Conservation (phyloP, 768 basidiomycete species). For the Pleurotus salmoneostramineus region DNA sequence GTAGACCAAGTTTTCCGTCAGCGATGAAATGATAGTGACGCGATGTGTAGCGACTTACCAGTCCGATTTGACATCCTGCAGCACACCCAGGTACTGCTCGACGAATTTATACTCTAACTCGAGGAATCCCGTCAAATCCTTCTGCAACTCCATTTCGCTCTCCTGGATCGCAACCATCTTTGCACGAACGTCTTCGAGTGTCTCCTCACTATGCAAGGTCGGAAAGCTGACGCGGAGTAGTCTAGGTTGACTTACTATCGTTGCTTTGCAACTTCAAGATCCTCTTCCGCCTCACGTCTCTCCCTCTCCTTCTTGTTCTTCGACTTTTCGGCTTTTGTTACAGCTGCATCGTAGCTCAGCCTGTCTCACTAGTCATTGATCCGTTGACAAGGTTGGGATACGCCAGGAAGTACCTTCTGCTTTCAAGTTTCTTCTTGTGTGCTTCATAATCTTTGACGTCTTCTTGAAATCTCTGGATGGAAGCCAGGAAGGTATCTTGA, state of each 20-base stretch:
- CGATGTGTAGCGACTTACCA: slow-evolving; percentile 40
- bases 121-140: slow-evolving; percentile 67
- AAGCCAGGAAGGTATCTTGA: slow-evolving; percentile 66
- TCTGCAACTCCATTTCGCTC: slow-evolving; percentile 68
- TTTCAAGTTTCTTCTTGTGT: slow-evolving; percentile 84
- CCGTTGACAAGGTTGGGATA: neutral
- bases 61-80: slow-evolving; percentile 61
- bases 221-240: neutral
- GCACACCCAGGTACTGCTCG: slow-evolving; percentile 65
- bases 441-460: slow-evolving; percentile 83
- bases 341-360: slow-evolving; percentile 73
- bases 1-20: neutral
- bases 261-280: slow-evolving; percentile 63
- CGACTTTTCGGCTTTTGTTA: slow-evolving; percentile 63
- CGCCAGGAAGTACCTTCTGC: slow-evolving; percentile 50
- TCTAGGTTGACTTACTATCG: slow-evolving; percentile 57
- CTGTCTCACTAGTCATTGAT: slow-evolving; percentile 32
- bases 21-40: neutral
- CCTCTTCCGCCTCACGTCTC: slow-evolving; percentile 73
- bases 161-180: slow-evolving; percentile 81
- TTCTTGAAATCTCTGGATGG: slow-evolving; percentile 60
- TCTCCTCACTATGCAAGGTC: slow-evolving; percentile 64
- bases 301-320: slow-evolving; percentile 85
- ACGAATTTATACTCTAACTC: slow-evolving; percentile 74
- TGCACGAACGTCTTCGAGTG: slow-evolving; percentile 76